Evolutionary conservation across 1,139 yeast genomes (phyloP), one percentile per base, ranked within the genome.

Genomic region (Candida sanyaensis): DNA sequence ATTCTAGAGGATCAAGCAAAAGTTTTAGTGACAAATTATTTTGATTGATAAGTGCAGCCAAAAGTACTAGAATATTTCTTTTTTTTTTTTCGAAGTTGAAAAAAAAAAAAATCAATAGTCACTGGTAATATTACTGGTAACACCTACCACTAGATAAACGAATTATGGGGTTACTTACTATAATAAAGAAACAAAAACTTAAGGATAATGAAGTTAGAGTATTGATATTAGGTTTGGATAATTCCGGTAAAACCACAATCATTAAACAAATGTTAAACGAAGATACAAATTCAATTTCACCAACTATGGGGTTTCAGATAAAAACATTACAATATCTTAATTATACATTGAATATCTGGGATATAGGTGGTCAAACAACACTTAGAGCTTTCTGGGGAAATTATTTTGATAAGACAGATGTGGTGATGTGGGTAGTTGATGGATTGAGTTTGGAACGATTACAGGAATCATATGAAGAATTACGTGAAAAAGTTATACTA

Each of bases 401-500:
- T 66, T 90, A 91, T 66, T 91, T 88, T 61, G 97, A 91, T 54
- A 83, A 82, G 56, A 88, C 96, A 6, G 93, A 92, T 58, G 80
- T 83, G 11, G 73, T 92, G 26, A 67, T 92, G n/a, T 92, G 98
- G 97, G 96, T 92, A n/a, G 78, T 92, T 9, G 98, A 93, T 65
- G 78, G 83, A 3, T 71, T 81, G 52, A 81, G 83, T 37, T 62
- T 77, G 38, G 84, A 81, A 46, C 68, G 97, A 45, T 68, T 89
- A 30, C 61, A 68, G 13, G 96, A 87, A 64, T 87, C 88, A 52
- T 76, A 77, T 51, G 54, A 54, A 2, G 97, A 91, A 65, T 74
- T 92, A 39, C 70, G 76, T 39, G 71, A 70, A 23, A 80, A 77
- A 47, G 81, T 88, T 6, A 66, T 86, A 29, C 65, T 69, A 41